These are phyloP conservation scores for Fulvia fulva DNA, from an alignment of 2,329 filamentous ascomycete genomes.

Conservation along the genomic window DNA sequence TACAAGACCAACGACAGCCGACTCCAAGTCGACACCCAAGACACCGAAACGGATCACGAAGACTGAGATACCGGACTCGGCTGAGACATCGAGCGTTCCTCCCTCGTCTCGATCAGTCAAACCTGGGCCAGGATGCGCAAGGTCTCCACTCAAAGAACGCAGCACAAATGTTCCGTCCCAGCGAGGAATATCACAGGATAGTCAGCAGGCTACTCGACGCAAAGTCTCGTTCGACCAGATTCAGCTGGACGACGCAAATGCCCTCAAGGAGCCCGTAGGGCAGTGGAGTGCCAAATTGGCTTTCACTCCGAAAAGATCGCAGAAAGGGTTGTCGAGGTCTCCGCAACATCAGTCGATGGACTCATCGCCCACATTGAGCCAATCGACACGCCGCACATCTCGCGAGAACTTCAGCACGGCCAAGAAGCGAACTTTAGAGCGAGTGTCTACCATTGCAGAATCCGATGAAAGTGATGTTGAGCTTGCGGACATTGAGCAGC, in stretches of 20 bases:
- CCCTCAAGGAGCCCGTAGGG: neutral
- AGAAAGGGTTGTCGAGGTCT: neutral
- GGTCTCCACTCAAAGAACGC: constrained; percentile 20
- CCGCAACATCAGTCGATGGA: neutral
- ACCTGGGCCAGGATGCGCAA: neutral
- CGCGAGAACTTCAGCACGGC: neutral
- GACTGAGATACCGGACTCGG: constrained; percentile 17
- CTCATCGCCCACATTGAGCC: too few species aligned
- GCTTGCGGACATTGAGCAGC: neutral
- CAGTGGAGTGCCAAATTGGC: constrained; percentile 7
- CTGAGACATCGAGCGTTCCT: constrained; percentile 16
- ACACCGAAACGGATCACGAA: constrained; percentile 11
- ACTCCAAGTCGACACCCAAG: constrained; percentile 3
- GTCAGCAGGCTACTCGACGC: neutral
- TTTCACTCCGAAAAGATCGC: constrained; percentile 10
- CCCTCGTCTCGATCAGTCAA: constrained; percentile 7
- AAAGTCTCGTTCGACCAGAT: neutral
- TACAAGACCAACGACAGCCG: constrained; percentile 15
- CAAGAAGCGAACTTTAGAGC: constrained; percentile 1
- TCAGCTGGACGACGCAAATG: neutral
- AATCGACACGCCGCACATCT: neutral
- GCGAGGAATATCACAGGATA: neutral
- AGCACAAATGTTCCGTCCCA: constrained; percentile 9
- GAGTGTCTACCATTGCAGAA: constrained; percentile 13
- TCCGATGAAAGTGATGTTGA: constrained; percentile 14